phyloP scores from a whole-genome alignment of 768 basidiomycete genomes.

The Leccinum truebloodii region DNA sequence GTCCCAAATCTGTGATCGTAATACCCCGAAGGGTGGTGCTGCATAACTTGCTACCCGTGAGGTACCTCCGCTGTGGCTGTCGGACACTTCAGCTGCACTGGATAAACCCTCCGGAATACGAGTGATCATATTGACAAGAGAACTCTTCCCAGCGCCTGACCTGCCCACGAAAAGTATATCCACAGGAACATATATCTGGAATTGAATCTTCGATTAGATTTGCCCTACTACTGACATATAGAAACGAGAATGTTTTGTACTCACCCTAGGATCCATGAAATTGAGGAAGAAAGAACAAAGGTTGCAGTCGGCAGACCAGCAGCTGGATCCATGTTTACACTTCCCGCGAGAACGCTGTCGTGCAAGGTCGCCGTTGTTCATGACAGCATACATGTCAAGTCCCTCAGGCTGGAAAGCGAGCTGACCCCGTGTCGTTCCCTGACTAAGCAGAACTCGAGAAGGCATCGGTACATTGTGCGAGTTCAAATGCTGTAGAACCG shows the following conservation, averaged over 20 bases:
- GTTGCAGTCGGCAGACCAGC: neutral
- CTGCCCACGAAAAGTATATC: too few relatives aligned
- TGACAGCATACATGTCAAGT: neutral
- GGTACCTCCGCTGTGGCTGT: too few relatives aligned
- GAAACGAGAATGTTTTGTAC: neutral
- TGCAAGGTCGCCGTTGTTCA: neutral
- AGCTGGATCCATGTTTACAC: neutral
- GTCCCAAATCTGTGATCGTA: too few relatives aligned
- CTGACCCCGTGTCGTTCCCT: neutral
- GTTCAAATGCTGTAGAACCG: neutral
- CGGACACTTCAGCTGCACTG: too few relatives aligned
- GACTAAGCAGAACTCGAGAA: neutral
- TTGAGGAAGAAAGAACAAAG: neutral
- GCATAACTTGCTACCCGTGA: too few relatives aligned
- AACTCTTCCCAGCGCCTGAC: too few relatives aligned
- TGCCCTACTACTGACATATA: too few relatives aligned
- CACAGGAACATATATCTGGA: neutral
- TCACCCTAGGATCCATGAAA: neutral
- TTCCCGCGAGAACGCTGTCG: neutral
- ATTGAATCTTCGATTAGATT: too few relatives aligned
- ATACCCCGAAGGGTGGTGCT: too few relatives aligned
- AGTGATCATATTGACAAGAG: too few relatives aligned
- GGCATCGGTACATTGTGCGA: neutral
- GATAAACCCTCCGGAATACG: too few relatives aligned
- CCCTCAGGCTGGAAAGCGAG: neutral